Conservation (phyloP, 495 filamentous ascomycete genomes). For the Xylona heveae region DNA sequence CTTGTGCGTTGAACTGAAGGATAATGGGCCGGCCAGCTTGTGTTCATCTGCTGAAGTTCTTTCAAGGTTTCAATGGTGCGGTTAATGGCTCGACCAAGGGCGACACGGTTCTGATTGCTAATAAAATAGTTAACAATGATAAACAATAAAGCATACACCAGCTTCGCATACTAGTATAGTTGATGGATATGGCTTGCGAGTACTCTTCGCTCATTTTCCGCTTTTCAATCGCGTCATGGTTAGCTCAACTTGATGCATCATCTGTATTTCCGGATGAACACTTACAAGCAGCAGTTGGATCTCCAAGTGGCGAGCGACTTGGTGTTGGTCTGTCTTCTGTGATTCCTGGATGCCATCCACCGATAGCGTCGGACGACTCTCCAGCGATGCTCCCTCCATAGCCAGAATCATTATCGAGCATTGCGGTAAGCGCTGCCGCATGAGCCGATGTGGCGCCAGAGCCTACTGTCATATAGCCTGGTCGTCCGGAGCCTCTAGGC, state of each 20-base stretch:
- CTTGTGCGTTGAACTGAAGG: slow-evolving; percentile 56
- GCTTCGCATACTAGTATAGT: slow-evolving; percentile 33
- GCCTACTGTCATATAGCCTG: slow-evolving; percentile 74
- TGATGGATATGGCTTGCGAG: slow-evolving; percentile 54
- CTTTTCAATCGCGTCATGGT: too few relatives aligned
- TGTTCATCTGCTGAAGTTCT: slow-evolving; percentile 70
- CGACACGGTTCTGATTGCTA: slow-evolving; percentile 77
- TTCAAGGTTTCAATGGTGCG: slow-evolving; percentile 61
- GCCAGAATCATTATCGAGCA: slow-evolving; percentile 69
- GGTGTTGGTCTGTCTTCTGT: slow-evolving; percentile 47
- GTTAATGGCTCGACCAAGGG: slow-evolving; percentile 68
- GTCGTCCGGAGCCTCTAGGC: slow-evolving; percentile 16
- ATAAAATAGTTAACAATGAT: slow-evolving; percentile 17
- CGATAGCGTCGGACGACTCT: slow-evolving; percentile 22
- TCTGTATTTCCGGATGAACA: slow-evolving; percentile 1
- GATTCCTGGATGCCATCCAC: slow-evolving; percentile 34
- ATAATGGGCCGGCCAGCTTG: slow-evolving; percentile 85
- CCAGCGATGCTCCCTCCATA: slow-evolving; percentile 59
- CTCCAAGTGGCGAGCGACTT: slow-evolving; percentile 28
- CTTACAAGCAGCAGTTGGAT: slow-evolving; percentile 22
- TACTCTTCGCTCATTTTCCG: slow-evolving; percentile 35
- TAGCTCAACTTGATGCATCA: too few relatives aligned
- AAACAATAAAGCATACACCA: not conserved
- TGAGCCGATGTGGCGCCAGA: slow-evolving; percentile 59
- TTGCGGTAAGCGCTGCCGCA: slow-evolving; percentile 41